phyloP scores from a whole-genome alignment of 352 stramenopile genomes.

The Blastocystis sp. region DNA sequence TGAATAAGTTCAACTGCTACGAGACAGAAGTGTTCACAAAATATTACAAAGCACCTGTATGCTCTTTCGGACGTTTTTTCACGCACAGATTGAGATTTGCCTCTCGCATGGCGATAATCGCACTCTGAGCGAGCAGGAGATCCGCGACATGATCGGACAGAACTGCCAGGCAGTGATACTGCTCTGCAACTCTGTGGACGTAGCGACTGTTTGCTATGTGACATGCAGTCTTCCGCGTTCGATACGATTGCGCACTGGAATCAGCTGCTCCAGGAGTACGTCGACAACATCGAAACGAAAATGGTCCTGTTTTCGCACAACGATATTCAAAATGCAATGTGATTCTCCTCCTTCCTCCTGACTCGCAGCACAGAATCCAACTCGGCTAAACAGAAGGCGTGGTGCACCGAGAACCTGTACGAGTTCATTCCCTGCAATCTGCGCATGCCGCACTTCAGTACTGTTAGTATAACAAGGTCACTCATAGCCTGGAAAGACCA shows the following conservation, averaged over 20 bases:
- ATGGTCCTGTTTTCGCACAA: constrained; percentile 26
- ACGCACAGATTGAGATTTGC: constrained; percentile 25
- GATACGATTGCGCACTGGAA: background rate
- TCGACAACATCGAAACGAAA: background rate
- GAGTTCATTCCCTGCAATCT: constrained; percentile 50
- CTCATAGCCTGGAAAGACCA: background rate
- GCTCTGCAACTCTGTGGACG: background rate
- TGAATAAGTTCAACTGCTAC: background rate
- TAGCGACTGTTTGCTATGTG: background rate
- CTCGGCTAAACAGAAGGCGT: background rate
- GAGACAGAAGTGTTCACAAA: constrained; percentile 7
- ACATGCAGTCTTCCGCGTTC: background rate
- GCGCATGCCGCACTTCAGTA: constrained; percentile 2
- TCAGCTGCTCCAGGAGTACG: background rate
- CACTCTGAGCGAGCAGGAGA: background rate
- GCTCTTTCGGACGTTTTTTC: background rate
- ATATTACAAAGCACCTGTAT: constrained; percentile 26
- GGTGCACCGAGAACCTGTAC: constrained; percentile 43
- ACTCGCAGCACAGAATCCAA: background rate
- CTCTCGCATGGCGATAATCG: background rate
- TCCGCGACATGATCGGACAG: background rate
- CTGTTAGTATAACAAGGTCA: background rate
- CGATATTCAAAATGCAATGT: constrained; percentile 16
- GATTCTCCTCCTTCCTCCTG: background rate
- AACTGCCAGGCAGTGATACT: constrained; percentile 30